A percentile compares a stretch with the other conserved stretches of the same genome.
phyloP scores from a whole-genome alignment of 2,329 filamentous ascomycete species.

The Ascochyta fabae region DNA sequence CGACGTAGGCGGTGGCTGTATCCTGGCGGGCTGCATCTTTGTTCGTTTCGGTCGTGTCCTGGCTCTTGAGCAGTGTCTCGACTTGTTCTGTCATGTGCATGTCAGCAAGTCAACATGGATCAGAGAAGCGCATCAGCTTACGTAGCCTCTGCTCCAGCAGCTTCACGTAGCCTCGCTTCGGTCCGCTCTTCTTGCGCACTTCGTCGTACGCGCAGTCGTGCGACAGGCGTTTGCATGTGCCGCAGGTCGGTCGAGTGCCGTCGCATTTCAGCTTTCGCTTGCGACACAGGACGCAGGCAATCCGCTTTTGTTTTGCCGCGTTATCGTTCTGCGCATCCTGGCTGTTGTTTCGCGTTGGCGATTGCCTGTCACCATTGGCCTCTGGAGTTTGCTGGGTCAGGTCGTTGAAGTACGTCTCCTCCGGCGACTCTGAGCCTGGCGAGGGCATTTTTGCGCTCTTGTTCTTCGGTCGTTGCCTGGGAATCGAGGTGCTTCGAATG shows the following conservation, averaged over 20 bases:
- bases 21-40: conserved; percentile 34
- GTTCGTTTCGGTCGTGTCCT: conserved; percentile 61
- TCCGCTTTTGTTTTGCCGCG: conserved; percentile 69
- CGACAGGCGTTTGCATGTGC: conserved; percentile 83
- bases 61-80: conserved; percentile 84
- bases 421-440: conserved; percentile 45
- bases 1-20: conserved; percentile 40
- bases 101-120: conserved; percentile 13
- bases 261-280: conserved; percentile 93
- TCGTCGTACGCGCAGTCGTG: conserved; percentile 92
- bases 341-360: conserved; percentile 47
- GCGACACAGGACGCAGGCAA: conserved; percentile 92
- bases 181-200: conserved; percentile 90
- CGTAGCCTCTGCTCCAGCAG: conserved; percentile 89
- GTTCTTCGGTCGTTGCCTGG: not conserved
- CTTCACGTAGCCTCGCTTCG: conserved; percentile 94
- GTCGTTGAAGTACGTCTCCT: conserved; percentile 63
- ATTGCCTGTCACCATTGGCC: conserved; percentile 29
- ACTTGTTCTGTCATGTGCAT: conserved; percentile 74
- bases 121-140: conserved; percentile 56
- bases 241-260: conserved; percentile 81
- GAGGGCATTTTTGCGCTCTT: conserved; percentile 35
- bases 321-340: conserved; percentile 56
- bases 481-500: conserved; percentile 11
- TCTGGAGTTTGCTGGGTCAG: conserved; percentile 54